Base-by-base conservation (phyloP, 1,284 basidiomycete species). In the Agroathelia rolfsii region DNA sequence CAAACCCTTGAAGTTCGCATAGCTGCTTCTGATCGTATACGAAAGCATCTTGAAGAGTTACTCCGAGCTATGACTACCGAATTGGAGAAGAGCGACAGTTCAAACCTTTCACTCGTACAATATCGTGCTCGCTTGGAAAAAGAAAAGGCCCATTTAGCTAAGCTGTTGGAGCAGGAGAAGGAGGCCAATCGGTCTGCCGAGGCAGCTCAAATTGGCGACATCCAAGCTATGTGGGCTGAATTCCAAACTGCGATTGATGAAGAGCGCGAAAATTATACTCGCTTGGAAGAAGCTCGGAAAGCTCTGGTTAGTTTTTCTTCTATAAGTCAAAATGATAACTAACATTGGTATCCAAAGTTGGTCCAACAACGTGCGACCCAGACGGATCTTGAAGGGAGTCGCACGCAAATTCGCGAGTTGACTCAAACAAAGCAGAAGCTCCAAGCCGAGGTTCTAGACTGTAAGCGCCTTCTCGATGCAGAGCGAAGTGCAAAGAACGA, bases 251-350 rank as follows among this genome's bases (percentile, higher is more conserved):
- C 73, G 0, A 74, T 79, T 22, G 41, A 60, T 2, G 63, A 70
- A 28, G 76, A 81, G 48, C 66, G 74, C 10, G 69, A 72, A 32
- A 76, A 66, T 40, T 78, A 77, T 43, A 46, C 62, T 24, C 66
- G 75, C 22, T 51, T 81, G 8, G 80, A 83, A 43, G 78, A 80
- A 42, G 79, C 77, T n/a, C 64, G 74, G 24, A 79, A 76, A 46
- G 76, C 79, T 32, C 48, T 84, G 45, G 80, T 80, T 50, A 36
- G 69, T 53, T 12, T 6, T 23, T 36, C 11, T 26, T 24, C 23
- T 12, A 13, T 5, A 12, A 23, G 12, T 3, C 21, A 28, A 18
- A 34, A 13, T 34, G 5, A 25, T 36, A 24, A 30, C 30, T 38
- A 23, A 34, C 28, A 18, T 21, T 21, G 24, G 15, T 15, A 9